Evolutionary conservation across 2,329 filamentous ascomycete species (phyloP).

Genomic region (Sporothrix sp.): DNA sequence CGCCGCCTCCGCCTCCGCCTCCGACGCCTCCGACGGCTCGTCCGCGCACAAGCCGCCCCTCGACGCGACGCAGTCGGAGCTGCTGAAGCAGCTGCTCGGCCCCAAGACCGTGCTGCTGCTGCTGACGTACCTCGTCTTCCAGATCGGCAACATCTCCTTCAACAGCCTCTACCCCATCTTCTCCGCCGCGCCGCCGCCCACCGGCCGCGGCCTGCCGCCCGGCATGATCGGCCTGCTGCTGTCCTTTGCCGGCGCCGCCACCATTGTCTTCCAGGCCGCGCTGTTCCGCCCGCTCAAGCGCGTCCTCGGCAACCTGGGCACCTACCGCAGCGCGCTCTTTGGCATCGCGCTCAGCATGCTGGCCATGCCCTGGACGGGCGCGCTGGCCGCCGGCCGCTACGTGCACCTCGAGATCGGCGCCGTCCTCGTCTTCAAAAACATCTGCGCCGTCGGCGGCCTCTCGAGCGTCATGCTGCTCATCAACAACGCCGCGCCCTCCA

Average conservation of each 20-base stretch:
- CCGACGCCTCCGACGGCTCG: conserved; percentile 31
- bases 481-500: conserved; percentile 82
- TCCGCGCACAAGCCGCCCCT: background rate
- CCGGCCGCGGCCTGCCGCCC: conserved; percentile 65
- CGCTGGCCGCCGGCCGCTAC: conserved; percentile 59
- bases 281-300: conserved; percentile 72
- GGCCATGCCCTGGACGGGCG: conserved; percentile 62
- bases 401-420: conserved; percentile 73
- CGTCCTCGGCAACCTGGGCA: conserved; percentile 73
- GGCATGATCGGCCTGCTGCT: conserved; percentile 77
- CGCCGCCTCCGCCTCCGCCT: conserved; percentile 20
- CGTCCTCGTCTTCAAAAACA: conserved; percentile 78
- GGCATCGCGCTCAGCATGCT: conserved; percentile 76
- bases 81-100: conserved; percentile 56
- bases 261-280: conserved; percentile 82
- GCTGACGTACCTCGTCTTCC: conserved; percentile 82
- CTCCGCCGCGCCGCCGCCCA: conserved; percentile 62
- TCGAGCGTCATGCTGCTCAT: conserved; percentile 86
- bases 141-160: conserved; percentile 88
- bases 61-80: conserved; percentile 26
- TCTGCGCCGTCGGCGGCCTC: conserved; percentile 79
- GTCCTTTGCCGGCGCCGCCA: conserved; percentile 73
- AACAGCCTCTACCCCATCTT: conserved; percentile 95
- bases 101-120: conserved; percentile 75
- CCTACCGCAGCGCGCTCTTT: conserved; percentile 68